These are phyloP conservation scores for Exophiala bonariae DNA, from an alignment of 2,329 filamentous ascomycete species.

Conservation along the genomic window DNA sequence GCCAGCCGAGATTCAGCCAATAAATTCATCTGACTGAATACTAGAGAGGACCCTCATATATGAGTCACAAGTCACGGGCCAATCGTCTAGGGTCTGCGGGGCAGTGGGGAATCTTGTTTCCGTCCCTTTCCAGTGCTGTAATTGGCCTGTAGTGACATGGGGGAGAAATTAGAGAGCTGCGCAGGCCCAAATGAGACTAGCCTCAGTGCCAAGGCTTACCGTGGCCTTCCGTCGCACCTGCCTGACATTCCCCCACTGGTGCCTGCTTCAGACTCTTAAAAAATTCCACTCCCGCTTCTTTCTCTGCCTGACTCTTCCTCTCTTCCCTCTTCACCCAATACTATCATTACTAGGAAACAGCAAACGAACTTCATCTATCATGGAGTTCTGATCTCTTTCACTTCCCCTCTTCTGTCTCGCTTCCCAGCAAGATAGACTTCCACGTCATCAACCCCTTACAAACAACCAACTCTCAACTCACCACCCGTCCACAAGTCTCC, in stretches of 20 bases:
- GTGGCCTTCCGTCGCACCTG: neutral
- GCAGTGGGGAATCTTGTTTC: too few relatives aligned
- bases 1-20: too few relatives aligned
- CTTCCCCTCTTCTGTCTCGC: conserved; percentile 26
- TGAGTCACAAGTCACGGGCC: neutral
- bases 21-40: neutral
- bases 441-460: conserved; percentile 12
- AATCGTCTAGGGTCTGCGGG: neutral
- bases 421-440: conserved; percentile 33
- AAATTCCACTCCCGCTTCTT: conserved; percentile 1
- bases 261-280: too few relatives aligned
- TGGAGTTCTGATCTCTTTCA: conserved; percentile 31
- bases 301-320: conserved; percentile 25
- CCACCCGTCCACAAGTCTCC: conserved; percentile 31
- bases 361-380: conserved; percentile 29
- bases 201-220: conserved; percentile 12
- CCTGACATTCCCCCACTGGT: neutral
- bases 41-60: neutral
- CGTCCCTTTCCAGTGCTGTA: too few relatives aligned
- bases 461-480: conserved; percentile 28
- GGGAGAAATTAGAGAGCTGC: neutral
- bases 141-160: too few relatives aligned
- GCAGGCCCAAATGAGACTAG: neutral
- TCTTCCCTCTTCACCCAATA: conserved; percentile 16
- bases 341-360: conserved; percentile 18